phyloP scores from a whole-genome alignment of 768 basidiomycete species.

The Boletus eberwhitei region DNA sequence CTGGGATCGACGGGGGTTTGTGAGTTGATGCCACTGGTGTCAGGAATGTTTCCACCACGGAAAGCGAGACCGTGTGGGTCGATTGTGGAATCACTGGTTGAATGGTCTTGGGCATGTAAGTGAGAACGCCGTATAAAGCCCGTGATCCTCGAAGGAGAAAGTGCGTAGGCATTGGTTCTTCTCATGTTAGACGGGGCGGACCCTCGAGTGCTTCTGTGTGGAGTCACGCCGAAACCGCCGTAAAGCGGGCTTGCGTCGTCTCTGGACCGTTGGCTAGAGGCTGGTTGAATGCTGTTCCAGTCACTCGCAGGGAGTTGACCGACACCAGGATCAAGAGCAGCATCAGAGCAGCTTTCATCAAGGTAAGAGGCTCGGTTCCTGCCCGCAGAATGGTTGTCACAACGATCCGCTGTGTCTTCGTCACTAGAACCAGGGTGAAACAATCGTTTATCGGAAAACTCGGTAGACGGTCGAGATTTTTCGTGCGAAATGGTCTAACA shows the following conservation, averaged over 20 bases:
- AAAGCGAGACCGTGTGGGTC: background rate
- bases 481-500: constrained; percentile 1
- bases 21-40: background rate
- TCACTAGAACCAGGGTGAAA: constrained; percentile 18
- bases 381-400: background rate
- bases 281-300: background rate
- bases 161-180: constrained; percentile 8
- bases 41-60: background rate
- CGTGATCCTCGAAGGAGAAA: constrained; percentile 26
- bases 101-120: background rate
- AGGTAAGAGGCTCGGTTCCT: constrained; percentile 10
- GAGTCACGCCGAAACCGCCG: background rate
- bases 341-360: constrained; percentile 32
- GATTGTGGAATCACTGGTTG: background rate
- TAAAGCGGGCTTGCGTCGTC: constrained; percentile 2
- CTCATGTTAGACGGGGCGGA: background rate
- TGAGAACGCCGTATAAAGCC: constrained; percentile 17
- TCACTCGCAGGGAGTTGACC: background rate
- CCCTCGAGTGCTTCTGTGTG: background rate
- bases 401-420: constrained; percentile 7
- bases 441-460: constrained; percentile 6
- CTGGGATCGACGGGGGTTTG: background rate
- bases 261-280: constrained; percentile 6
- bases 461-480: background rate
- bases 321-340: constrained; percentile 14